Conservation (phyloP, 1,284 basidiomycete genomes). For the Marasmius tenuissimus region DNA sequence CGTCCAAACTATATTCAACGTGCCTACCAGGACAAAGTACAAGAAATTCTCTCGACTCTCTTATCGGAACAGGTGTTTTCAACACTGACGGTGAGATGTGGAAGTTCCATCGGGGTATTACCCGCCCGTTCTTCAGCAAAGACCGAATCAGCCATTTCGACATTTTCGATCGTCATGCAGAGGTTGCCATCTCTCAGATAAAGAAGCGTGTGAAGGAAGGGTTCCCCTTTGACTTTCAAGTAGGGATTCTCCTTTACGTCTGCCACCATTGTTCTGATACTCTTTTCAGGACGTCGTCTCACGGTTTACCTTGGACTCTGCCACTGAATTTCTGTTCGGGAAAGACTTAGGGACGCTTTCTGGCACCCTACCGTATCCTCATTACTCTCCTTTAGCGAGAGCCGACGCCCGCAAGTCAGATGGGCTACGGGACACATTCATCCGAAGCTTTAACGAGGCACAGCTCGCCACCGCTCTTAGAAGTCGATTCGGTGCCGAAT, state of each 20-base stretch:
- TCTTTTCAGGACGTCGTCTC: slow-evolving; percentile 36
- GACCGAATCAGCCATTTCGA: slow-evolving; percentile 56
- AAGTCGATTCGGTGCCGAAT: slow-evolving; percentile 26
- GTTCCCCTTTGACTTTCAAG: slow-evolving; percentile 52
- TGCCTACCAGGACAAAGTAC: slow-evolving; percentile 1
- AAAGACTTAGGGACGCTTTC: slow-evolving; percentile 34
- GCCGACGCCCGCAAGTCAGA: slow-evolving; percentile 4
- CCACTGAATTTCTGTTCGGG: slow-evolving; percentile 43
- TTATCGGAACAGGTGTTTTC: slow-evolving; percentile 15
- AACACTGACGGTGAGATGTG: slow-evolving; percentile 8
- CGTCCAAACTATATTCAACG: too few relatives aligned
- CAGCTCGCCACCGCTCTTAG: slow-evolving; percentile 27
- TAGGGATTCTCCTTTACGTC: slow-evolving; percentile 14
- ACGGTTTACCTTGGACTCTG: slow-evolving; percentile 46
- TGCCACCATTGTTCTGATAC: not conserved
- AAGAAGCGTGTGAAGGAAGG: slow-evolving; percentile 39
- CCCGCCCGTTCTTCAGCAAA: slow-evolving; percentile 33
- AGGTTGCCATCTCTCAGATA: slow-evolving; percentile 35
- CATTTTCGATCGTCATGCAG: slow-evolving; percentile 44
- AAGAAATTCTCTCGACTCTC: not conserved
- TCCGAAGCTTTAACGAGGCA: slow-evolving; percentile 32
- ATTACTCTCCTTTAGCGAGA: slow-evolving; percentile 20
- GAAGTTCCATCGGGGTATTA: slow-evolving; percentile 15
- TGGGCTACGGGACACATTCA: slow-evolving; percentile 17
- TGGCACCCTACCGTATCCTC: slow-evolving; percentile 35